Evolutionary conservation across 768 basidiomycete species (phyloP).

Genomic region (Cyclocybe cylindracea): DNA sequence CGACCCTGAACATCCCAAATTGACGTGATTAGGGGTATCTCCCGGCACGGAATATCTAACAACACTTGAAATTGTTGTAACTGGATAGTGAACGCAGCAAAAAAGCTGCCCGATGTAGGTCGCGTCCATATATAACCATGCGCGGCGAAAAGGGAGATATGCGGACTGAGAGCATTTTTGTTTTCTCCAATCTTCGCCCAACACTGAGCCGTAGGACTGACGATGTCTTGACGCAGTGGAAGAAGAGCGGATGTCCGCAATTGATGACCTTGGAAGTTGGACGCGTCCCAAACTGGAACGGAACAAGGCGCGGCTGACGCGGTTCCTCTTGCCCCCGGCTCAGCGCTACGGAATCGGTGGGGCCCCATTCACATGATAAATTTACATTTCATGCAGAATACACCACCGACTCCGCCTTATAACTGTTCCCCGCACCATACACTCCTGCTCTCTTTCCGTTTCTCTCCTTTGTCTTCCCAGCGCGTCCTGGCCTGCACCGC

Average conservation of each 20-base stretch:
- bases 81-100: not conserved
- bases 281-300: slow-evolving; percentile 8
- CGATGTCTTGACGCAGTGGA: slow-evolving; percentile 14
- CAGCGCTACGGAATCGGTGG: slow-evolving; percentile 10
- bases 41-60: too few species aligned
- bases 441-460: slow-evolving; percentile 9
- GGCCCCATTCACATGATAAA: slow-evolving; percentile 30
- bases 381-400: slow-evolving; percentile 13
- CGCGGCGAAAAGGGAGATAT: slow-evolving; percentile 11
- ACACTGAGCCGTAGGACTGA: not conserved
- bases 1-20: too few species aligned
- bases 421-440: slow-evolving; percentile 12
- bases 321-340: slow-evolving; percentile 16
- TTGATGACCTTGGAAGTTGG: not conserved
- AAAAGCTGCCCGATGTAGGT: too few species aligned
- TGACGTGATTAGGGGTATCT: too few species aligned
- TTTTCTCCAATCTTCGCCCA: not conserved
- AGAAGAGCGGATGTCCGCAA: slow-evolving; percentile 27
- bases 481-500: not conserved
- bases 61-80: too few species aligned
- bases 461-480: slow-evolving; percentile 10
- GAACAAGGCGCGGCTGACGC: slow-evolving; percentile 21
- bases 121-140: too few species aligned
- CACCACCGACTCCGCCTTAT: slow-evolving; percentile 15
- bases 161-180: slow-evolving; percentile 5